Conservation (phyloP, 2,329 filamentous ascomycete genomes). For the Pestalotiopsis sp. region DNA sequence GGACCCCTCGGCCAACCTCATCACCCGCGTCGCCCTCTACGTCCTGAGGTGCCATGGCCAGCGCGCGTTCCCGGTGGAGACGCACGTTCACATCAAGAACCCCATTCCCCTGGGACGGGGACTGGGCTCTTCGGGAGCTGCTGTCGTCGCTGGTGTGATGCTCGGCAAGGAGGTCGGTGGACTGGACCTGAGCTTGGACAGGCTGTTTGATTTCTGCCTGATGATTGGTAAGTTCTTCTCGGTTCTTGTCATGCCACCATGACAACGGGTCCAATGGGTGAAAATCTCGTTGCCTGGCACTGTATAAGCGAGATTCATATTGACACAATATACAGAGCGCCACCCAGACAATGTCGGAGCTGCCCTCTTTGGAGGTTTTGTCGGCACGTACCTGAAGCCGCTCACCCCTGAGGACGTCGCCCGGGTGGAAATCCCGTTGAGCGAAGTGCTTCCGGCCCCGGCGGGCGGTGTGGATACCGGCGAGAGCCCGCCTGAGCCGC, state of each 20-base stretch:
- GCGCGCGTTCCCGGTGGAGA: slow-evolving; percentile 80
- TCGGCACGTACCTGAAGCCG: slow-evolving; percentile 94
- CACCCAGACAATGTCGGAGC: slow-evolving; percentile 96
- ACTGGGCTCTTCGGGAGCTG: slow-evolving; percentile 92
- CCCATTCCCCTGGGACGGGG: slow-evolving; percentile 92
- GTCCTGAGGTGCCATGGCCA: slow-evolving; percentile 91
- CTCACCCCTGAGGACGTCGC: slow-evolving; percentile 86
- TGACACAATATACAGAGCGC: slow-evolving; percentile 56
- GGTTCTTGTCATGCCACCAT: not conserved
- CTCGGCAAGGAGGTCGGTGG: slow-evolving; percentile 87
- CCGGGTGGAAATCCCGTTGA: slow-evolving; percentile 89
- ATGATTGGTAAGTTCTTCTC: slow-evolving; percentile 75
- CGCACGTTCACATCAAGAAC: slow-evolving; percentile 93
- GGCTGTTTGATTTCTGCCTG: slow-evolving; percentile 92
- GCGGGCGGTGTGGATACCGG: slow-evolving; percentile 92
- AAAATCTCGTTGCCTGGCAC: not conserved
- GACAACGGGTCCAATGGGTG: not conserved
- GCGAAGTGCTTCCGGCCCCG: slow-evolving; percentile 87
- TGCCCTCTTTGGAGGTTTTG: slow-evolving; percentile 92
- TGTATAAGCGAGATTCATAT: slow-evolving; percentile 10
- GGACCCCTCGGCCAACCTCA: slow-evolving; percentile 84
- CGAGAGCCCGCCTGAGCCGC: slow-evolving; percentile 83
- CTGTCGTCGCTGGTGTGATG: slow-evolving; percentile 93
- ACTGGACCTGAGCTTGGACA: slow-evolving; percentile 74
- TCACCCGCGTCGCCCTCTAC: slow-evolving; percentile 92